These are phyloP conservation scores for Hymenoscyphus fraxineus DNA, from an alignment of 2,329 filamentous ascomycete species.

Conservation along the genomic window DNA sequence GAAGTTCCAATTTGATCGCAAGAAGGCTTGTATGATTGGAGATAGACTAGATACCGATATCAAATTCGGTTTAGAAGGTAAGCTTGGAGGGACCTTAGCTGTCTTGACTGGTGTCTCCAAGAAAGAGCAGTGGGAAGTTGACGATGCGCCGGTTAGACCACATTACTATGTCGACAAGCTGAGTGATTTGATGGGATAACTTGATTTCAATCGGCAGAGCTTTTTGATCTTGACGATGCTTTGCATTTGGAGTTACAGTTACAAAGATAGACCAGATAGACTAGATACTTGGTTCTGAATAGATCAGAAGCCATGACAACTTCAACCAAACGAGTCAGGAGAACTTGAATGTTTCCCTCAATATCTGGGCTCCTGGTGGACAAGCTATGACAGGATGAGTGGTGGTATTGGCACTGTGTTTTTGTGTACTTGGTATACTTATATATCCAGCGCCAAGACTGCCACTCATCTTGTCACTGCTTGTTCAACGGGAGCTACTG, in stretches of 20 bases:
- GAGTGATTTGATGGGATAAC: constrained; percentile 61
- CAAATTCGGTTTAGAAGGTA: constrained; percentile 86
- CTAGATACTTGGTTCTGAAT: not conserved
- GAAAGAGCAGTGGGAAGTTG: constrained; percentile 76
- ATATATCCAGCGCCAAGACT: too few relatives aligned
- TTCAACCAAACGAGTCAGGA: not conserved
- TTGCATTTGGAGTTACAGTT: not conserved
- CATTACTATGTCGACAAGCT: constrained; percentile 80
- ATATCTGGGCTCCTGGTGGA: not conserved
- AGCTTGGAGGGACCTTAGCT: constrained; percentile 83
- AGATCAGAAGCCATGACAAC: not conserved
- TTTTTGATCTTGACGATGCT: not conserved
- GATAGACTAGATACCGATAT: constrained; percentile 95
- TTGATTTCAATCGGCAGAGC: not conserved
- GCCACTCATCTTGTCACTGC: too few relatives aligned
- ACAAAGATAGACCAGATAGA: not conserved
- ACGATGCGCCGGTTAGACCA: constrained; percentile 66
- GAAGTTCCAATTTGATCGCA: constrained; percentile 84
- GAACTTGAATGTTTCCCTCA: not conserved
- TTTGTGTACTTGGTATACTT: too few relatives aligned
- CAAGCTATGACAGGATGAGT: not conserved
- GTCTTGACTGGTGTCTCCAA: constrained; percentile 87
- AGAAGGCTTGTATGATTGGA: constrained; percentile 89
- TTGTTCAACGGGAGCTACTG: not conserved
- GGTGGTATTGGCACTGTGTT: too few relatives aligned